phyloP scores from a whole-genome alignment of 352 stramenopile species.

The Globisporangium recalcitrans region DNA sequence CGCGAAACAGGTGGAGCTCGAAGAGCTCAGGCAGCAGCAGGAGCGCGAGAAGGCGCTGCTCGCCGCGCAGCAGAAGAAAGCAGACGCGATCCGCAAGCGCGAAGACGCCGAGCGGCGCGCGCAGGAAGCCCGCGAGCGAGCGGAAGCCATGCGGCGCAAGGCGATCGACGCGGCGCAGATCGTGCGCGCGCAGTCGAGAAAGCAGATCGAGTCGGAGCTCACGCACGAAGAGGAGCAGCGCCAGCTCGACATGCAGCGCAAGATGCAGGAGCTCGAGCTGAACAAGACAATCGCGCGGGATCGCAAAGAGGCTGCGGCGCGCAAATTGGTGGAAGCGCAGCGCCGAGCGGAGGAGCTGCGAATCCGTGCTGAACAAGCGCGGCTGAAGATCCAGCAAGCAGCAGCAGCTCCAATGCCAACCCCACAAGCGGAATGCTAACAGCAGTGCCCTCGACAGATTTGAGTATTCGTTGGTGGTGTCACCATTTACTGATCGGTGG shows the following conservation, averaged over 20 bases:
- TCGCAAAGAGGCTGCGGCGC: conserved; percentile 38
- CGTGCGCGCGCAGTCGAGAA: conserved; percentile 55
- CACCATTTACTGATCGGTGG: background rate
- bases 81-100: conserved; percentile 56
- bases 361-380: conserved; percentile 45
- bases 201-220: conserved; percentile 64
- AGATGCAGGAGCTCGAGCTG: conserved; percentile 45
- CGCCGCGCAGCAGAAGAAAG: conserved; percentile 49
- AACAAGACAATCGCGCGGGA: conserved; percentile 39
- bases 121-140: conserved; percentile 45
- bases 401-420: background rate
- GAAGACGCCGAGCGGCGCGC: conserved; percentile 66
- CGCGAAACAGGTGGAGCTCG: conserved; percentile 42
- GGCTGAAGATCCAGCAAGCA: conserved; percentile 21
- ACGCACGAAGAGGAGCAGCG: conserved; percentile 53
- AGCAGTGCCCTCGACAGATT: background rate
- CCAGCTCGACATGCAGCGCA: conserved; percentile 30
- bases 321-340: conserved; percentile 48
- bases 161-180: conserved; percentile 64
- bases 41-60: conserved; percentile 39
- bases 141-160: conserved; percentile 53
- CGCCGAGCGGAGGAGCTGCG: conserved; percentile 54
- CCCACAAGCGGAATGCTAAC: background rate
- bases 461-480: background rate
- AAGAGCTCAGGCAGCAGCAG: conserved; percentile 34